phyloP scores from a whole-genome alignment of 495 filamentous ascomycete genomes.

The Hypoxylon intermedium region DNA sequence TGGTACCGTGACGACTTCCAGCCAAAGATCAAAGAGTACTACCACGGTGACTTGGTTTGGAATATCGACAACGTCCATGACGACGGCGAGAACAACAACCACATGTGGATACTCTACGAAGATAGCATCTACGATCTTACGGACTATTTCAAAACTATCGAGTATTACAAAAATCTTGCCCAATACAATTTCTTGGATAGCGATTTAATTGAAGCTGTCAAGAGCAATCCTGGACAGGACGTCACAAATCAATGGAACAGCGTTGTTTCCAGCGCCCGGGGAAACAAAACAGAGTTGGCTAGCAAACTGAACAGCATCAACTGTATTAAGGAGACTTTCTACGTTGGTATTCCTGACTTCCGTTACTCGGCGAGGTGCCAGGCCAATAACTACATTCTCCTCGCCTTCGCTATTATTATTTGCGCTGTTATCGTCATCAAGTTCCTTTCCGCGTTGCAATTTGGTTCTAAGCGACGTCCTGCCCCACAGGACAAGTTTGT shows the following conservation, averaged over 20 bases:
- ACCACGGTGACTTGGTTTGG: conserved; percentile 85
- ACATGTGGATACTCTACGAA: conserved; percentile 80
- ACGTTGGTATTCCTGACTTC: conserved; percentile 85
- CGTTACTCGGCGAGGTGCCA: conserved; percentile 76
- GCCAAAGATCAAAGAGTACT: conserved; percentile 81
- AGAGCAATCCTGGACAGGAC: conserved; percentile 77
- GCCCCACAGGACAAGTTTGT: conserved; percentile 96
- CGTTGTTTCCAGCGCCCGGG: conserved; percentile 44
- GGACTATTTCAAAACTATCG: conserved; percentile 82
- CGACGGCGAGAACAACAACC: conserved; percentile 69
- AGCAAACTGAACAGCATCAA: conserved; percentile 65
- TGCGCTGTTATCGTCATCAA: conserved; percentile 82
- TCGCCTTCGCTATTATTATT: conserved; percentile 83
- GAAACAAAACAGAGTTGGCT: conserved; percentile 46
- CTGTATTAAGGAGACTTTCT: conserved; percentile 86
- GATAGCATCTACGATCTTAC: conserved; percentile 85
- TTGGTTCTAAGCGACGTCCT: conserved; percentile 89
- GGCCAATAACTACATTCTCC: conserved; percentile 90
- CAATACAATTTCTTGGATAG: conserved; percentile 73
- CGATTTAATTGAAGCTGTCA: conserved; percentile 68
- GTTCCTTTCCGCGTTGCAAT: conserved; percentile 92
- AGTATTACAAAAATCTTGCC: conserved; percentile 50
- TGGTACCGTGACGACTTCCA: conserved; percentile 82
- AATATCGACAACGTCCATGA: conserved; percentile 59
- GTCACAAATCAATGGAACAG: conserved; percentile 70